Evolutionary conservation across 805 yeast genomes (phyloP), one percentile per base, ranked within the genome.

Genomic region (Metschnikowia baotianmanensis): DNA sequence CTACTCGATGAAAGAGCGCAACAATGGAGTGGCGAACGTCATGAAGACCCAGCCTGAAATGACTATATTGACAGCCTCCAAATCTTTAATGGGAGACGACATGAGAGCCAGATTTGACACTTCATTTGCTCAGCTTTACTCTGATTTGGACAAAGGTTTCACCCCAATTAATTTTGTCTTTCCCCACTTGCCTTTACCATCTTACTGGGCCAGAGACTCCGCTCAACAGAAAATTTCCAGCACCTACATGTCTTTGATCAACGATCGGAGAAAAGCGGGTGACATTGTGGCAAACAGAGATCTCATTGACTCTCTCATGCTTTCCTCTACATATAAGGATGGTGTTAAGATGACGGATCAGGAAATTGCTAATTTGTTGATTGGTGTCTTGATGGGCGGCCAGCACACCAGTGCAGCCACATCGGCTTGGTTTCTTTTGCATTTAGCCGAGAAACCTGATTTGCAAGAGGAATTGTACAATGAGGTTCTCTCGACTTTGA

Each of bases 331-430:
- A 45, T 93, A 93, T 71, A 90, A 87, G 63, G 98, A 93, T 61
- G 99, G 99, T 55, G 81, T 82, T 35, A 75, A 76, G 58, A 90
- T 93, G 97, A 83, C 96, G 20, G 99, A 93, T 63, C 82, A 83
- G 62, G 96, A 93, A 69, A 88, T 93, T 58, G 93, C 98, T 36
- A 86, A 90, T 66, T 73, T 93, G 63, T 72, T 89, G 63, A 91
- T 93, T 65, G 99, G 98, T 64, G 84, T 93, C 40, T 74, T 93
- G 47, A 93, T 93, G 99, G 99, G 99, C 57, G 99, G 99, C 48
- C 99, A 93, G 72, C 99, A 93, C 65, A 93, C 99, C 20, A 85
- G 96, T 48, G 93, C 98, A 31, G 78, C 98, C 18, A 93, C 99
- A 17, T 86, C 96, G 29, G 85, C 97, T 13, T 93, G 99, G 99